Base-by-base conservation (phyloP, 2,329 filamentous ascomycete species). In the Arthrobotrys sinensis region DNA sequence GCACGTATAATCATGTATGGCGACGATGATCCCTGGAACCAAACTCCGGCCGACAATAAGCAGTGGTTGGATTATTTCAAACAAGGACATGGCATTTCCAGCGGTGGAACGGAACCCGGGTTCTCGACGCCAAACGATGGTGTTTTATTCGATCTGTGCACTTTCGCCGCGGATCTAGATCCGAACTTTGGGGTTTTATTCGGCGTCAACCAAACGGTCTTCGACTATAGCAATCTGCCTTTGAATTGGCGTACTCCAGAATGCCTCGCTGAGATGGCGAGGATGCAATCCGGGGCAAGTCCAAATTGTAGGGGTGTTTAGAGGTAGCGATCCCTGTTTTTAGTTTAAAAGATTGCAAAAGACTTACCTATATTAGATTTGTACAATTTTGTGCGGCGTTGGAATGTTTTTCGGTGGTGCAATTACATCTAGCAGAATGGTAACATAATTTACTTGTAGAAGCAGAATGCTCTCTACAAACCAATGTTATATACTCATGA, bases 1-100 rank as follows among this genome's bases (percentile, higher is more conserved):
- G 89, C 89, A 21, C 87, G 89, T 79, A 85, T 89, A 64, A 89
- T 90, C 80, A 89, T 91, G 21, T 90, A 89, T 82, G 88, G 89
- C 55, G 87, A 86, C 73, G 88, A 90, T 65, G 89, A 91, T 80
- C 87, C 86, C 8, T 90, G 89, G 89, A 90, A 90, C 79, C 89
- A 90, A 81, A 91, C 89, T 0, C 87, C 87, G 0, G 88, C 89
- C 2, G 89, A 91, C 79, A 88, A 89, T 76, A 80, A 84, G 1
- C 82, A 85, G 2, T 90, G 89, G 87, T 84, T 91, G 0, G 82
- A 84, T 2, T 83, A 85, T 11, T 91, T 91, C 83, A 87, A 86
- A 75, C 82, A 88, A 10, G 86, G 89, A 57, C 85, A 85, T 0
- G 88, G 88, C 16, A 87, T 91, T 34, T 82, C 55, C 10, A 24